Base-by-base conservation (phyloP, 345 rosid species). In the Salix exigua region DNA sequence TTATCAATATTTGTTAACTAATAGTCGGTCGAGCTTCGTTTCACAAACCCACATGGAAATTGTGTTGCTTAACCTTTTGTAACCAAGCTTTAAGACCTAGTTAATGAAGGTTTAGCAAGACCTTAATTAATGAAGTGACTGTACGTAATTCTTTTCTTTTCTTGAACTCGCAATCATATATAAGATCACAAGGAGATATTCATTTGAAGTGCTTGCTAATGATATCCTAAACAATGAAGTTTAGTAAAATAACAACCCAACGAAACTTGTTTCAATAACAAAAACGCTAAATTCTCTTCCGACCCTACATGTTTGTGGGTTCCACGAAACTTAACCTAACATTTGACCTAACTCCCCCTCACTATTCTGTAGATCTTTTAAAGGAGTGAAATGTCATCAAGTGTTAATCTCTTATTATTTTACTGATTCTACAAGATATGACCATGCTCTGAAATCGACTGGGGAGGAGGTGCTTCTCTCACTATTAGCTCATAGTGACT, bases 291-390 rank as follows among this genome's bases (percentile, higher is more conserved):
- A 33, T 33, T 40, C 44, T 40, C 53, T 16, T 48, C 0, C 10
- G 12, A 44, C 48, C 48, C 16, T 38, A 9, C 42, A 38, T 38
- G 42, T 38, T 2, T 50, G 55, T 50, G 55, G 55, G 55, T 18
- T 50, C 9, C 55, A 18, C 55, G 6, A 50, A 18, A 50, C 55
- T 50, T 11, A 28, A 51, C 73, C 73, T 71, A 71, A 71, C 63
- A 19, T 19, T 19, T 31, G 73, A 71, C 73, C 73, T 71, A 50
- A 71, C 23, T 3, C 31, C 73, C 73, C 31, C 18, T 50, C 60
- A 10, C 61, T 2, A 25, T 61, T 4, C 33, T 31, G 8, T 10
- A 3, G 30, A 3, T 18, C 0, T 18, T 50, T 50, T 50, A 0
- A 17, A 11, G 18, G 5, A 31, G 5, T 48, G 53, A 16, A 18